phyloP scores from a whole-genome alignment of 176 grass and related monocot genomes.

The Triticum monococcum region DNA sequence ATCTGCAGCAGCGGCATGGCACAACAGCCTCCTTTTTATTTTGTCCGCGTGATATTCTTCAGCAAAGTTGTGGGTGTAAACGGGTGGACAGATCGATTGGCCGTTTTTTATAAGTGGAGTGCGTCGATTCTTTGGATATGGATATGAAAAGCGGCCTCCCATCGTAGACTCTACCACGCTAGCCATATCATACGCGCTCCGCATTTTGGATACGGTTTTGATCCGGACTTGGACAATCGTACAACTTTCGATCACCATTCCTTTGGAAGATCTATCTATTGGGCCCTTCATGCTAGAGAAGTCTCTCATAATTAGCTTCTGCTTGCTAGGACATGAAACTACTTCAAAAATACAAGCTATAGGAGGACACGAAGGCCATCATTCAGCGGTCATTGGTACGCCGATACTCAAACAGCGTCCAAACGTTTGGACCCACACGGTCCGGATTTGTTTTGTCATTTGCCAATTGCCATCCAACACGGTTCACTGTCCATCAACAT shows the following conservation, averaged over 20 bases:
- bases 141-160: not conserved
- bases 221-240: not conserved
- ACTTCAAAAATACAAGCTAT: no score
- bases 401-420: no score
- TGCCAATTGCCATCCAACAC: no score
- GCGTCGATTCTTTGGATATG: not conserved
- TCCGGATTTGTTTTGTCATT: no score
- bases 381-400: no score
- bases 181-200: not conserved
- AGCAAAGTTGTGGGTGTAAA: not conserved
- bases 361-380: no score
- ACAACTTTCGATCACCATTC: not conserved
- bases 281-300: not conserved
- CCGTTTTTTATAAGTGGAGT: slow-evolving; percentile 6
- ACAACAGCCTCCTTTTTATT: not conserved
- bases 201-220: not conserved
- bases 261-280: not conserved
- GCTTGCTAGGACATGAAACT: no score
- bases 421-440: no score
- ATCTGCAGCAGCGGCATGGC: not conserved
- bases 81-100: not conserved
- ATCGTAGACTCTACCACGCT: not conserved
- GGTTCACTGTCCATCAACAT: no score
- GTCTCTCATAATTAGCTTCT: not conserved
- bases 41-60: not conserved